A percentile compares a stretch with the other conserved stretches of the same genome.
These are phyloP conservation scores for Tulasnella calospora DNA, from an alignment of 768 basidiomycete species.

Conservation along the genomic window DNA sequence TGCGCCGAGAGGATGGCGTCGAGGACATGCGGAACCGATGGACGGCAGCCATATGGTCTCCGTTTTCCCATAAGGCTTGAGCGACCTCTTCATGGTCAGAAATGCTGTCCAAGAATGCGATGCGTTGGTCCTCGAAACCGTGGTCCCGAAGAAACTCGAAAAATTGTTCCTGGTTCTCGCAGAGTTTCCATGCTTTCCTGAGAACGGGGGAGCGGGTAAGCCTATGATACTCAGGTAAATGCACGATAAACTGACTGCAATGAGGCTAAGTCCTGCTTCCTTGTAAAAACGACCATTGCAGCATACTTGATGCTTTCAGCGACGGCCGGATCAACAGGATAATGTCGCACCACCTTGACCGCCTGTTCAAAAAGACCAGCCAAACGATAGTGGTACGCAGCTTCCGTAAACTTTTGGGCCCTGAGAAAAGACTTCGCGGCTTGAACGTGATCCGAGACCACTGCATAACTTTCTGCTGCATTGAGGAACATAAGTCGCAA, in stretches of 20 bases:
- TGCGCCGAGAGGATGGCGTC: neutral
- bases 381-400: slow-evolving; percentile 18
- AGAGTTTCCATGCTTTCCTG: slow-evolving; percentile 49
- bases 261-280: slow-evolving; percentile 32
- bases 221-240: slow-evolving; percentile 34
- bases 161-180: slow-evolving; percentile 48
- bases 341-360: slow-evolving; percentile 14
- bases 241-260: neutral
- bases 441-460: neutral
- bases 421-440: neutral
- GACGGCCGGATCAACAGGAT: slow-evolving; percentile 39
- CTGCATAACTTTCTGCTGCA: slow-evolving; percentile 1
- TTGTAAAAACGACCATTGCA: slow-evolving; percentile 47
- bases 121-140: slow-evolving; percentile 49
- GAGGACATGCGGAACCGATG: neutral
- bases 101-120: slow-evolving; percentile 43
- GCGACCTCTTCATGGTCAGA: slow-evolving; percentile 49
- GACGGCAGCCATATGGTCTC: slow-evolving; percentile 28
- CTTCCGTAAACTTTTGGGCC: slow-evolving; percentile 11
- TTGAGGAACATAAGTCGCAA: neutral
- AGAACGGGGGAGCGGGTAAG: neutral
- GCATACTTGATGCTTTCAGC: slow-evolving; percentile 40
- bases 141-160: slow-evolving; percentile 53
- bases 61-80: slow-evolving; percentile 47
- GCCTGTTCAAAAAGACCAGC: slow-evolving; percentile 19